These are phyloP conservation scores for Cystobasidium onofrii DNA, from an alignment of 768 basidiomycete genomes.

Conservation along the genomic window DNA sequence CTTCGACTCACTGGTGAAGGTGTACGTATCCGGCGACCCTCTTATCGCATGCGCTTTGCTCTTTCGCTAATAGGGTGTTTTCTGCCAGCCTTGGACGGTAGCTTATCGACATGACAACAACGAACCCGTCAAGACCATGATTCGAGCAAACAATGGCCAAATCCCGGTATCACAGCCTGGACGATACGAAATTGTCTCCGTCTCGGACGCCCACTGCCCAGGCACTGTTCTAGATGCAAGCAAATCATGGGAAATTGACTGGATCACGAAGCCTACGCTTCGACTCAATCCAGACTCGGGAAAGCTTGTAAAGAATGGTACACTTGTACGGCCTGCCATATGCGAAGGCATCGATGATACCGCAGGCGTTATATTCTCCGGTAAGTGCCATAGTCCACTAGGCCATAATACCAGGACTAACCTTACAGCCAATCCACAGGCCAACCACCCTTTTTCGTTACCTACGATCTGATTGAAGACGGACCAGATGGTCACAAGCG, in stretches of 20 bases:
- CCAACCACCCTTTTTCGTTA: constrained; percentile 9
- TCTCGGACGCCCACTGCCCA: constrained; percentile 75
- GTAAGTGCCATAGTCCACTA: not conserved
- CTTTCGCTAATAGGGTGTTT: not conserved
- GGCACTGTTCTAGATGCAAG: constrained; percentile 55
- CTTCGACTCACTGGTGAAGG: constrained; percentile 82
- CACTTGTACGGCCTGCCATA: constrained; percentile 7
- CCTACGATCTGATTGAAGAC: constrained; percentile 20
- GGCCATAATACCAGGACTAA: not conserved
- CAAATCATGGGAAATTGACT: not conserved
- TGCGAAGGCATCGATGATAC: constrained; percentile 29
- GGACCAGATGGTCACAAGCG: not conserved
- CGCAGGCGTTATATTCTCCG: constrained; percentile 1
- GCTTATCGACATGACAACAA: constrained; percentile 53
- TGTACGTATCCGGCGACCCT: constrained; percentile 50
- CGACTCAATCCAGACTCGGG: not conserved
- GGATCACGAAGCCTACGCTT: constrained; percentile 17
- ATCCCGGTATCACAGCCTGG: constrained; percentile 56
- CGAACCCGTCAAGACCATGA: constrained; percentile 6
- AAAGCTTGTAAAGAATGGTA: constrained; percentile 24
- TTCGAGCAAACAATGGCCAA: constrained; percentile 30
- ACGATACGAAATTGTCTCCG: constrained; percentile 49
- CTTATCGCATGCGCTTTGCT: not conserved
- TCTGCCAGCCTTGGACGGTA: constrained; percentile 71
- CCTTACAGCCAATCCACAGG: not conserved